Evolutionary conservation across 1,284 basidiomycete species (phyloP).

Genomic region (Irpex rosettiformis): DNA sequence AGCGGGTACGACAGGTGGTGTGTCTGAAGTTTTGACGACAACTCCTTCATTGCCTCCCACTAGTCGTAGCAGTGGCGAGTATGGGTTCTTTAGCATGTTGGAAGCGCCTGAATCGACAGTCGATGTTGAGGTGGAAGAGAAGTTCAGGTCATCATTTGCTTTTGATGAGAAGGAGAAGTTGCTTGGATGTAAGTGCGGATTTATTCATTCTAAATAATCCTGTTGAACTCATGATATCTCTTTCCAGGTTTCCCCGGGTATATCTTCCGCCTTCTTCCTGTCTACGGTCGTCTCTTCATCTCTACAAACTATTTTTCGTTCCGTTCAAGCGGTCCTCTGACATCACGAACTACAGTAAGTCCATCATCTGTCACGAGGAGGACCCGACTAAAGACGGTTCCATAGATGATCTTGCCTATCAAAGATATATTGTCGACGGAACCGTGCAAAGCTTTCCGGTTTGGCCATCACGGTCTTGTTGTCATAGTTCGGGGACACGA

Average conservation of each 20-base stretch:
- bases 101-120: conserved; percentile 61
- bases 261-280: conserved; percentile 81
- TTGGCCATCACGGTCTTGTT: conserved; percentile 85
- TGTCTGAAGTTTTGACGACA: conserved; percentile 59
- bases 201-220: background rate
- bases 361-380: background rate
- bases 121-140: conserved; percentile 66
- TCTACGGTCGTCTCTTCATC: conserved; percentile 83
- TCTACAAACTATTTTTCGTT: conserved; percentile 90
- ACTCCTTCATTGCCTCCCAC: conserved; percentile 30
- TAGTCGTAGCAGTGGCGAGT: conserved; percentile 44
- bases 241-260: conserved; percentile 81
- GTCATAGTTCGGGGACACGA: conserved; percentile 94
- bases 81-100: conserved; percentile 69
- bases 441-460: conserved; percentile 83
- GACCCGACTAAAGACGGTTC: background rate
- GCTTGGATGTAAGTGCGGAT: conserved; percentile 70
- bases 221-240: background rate
- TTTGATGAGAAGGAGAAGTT: conserved; percentile 85
- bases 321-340: conserved; percentile 76
- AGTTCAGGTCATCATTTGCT: conserved; percentile 78
- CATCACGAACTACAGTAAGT: conserved; percentile 73
- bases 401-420: conserved; percentile 91
- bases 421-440: conserved; percentile 84
- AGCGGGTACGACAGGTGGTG: conserved; percentile 22